phyloP scores from a whole-genome alignment of 148 eudicot species.

The Fagopyrum esculentum region DNA sequence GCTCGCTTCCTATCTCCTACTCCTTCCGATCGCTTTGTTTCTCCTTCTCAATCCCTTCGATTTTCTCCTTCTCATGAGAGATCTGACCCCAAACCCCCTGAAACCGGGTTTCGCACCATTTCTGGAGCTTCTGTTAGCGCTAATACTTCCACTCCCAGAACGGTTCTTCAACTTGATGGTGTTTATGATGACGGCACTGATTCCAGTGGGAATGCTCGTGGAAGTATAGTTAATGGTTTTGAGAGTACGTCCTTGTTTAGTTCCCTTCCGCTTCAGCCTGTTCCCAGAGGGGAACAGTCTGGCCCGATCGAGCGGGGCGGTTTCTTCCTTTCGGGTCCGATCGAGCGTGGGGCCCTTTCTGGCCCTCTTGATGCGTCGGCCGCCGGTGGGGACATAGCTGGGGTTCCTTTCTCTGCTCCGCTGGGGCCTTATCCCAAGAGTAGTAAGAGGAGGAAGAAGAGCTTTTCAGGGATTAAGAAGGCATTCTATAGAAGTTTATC shows the following conservation, averaged over 20 bases:
- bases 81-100: slow-evolving; percentile 28
- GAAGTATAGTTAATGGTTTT: slow-evolving; percentile 61
- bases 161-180: slow-evolving; percentile 40
- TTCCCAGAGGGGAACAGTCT: slow-evolving; percentile 52
- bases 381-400: slow-evolving; percentile 16
- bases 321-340: slow-evolving; percentile 86
- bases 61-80: slow-evolving; percentile 53
- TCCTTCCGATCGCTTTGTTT: slow-evolving; percentile 76
- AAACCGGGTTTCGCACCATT: slow-evolving; percentile 60
- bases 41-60: slow-evolving; percentile 63
- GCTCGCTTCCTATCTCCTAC: slow-evolving; percentile 77
- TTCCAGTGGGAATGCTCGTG: slow-evolving; percentile 14
- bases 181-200: slow-evolving; percentile 39
- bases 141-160: slow-evolving; percentile 72
- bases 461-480: slow-evolving; percentile 48
- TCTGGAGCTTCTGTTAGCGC: slow-evolving; percentile 94
- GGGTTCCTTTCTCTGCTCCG: slow-evolving; percentile 89
- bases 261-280: slow-evolving; percentile 71
- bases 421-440: slow-evolving; percentile 31
- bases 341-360: slow-evolving; percentile 85
- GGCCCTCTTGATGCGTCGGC: slow-evolving; percentile 59
- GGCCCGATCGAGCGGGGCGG: slow-evolving; percentile 47
- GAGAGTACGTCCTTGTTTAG: slow-evolving; percentile 79
- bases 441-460: slow-evolving; percentile 64
- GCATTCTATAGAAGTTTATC: slow-evolving; percentile 63